phyloP scores from a whole-genome alignment of 768 basidiomycete genomes.

The Amanita pallidorosea region DNA sequence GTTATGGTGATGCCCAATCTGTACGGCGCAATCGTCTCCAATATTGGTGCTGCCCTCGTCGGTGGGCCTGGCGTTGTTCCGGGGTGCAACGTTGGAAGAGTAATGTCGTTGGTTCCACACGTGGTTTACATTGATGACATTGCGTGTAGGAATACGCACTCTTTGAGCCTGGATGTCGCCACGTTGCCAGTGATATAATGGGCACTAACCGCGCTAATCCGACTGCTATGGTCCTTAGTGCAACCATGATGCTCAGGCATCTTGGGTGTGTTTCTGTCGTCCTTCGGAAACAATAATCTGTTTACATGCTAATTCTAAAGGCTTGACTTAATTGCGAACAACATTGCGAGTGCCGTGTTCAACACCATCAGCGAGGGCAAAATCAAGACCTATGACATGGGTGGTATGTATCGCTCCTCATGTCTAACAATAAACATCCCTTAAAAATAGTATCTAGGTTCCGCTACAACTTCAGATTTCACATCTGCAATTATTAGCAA shows the following conservation, averaged over 20 bases:
- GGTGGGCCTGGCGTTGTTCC: conserved; percentile 98
- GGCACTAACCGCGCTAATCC: conserved; percentile 95
- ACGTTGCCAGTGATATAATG: conserved; percentile 93
- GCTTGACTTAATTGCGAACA: conserved; percentile 88
- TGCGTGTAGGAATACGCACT: conserved; percentile 77
- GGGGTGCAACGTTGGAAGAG: conserved; percentile 94
- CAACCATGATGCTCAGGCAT: conserved; percentile 96
- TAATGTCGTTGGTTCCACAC: conserved; percentile 20
- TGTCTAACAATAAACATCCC: conserved; percentile 2
- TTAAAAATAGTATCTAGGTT: conserved; percentile 34
- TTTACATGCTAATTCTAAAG: conserved; percentile 26
- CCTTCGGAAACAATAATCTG: conserved; percentile 8
- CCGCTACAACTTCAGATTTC: conserved; percentile 89
- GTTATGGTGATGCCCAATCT: conserved; percentile 99
- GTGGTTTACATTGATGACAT: conserved; percentile 7
- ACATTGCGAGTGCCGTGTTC: conserved; percentile 86
- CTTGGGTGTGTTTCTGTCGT: conserved; percentile 54
- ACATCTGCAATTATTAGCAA: conserved; percentile 86
- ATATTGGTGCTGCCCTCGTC: conserved; percentile 97
- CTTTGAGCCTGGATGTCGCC: conserved; percentile 97
- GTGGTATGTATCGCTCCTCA: conserved; percentile 44
- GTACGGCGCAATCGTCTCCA: conserved; percentile 96
- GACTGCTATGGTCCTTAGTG: conserved; percentile 92
- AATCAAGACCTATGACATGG: conserved; percentile 91
- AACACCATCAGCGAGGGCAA: conserved; percentile 83